phyloP scores from a whole-genome alignment of 2,329 filamentous ascomycete species.

The Scedosporium apiospermum region DNA sequence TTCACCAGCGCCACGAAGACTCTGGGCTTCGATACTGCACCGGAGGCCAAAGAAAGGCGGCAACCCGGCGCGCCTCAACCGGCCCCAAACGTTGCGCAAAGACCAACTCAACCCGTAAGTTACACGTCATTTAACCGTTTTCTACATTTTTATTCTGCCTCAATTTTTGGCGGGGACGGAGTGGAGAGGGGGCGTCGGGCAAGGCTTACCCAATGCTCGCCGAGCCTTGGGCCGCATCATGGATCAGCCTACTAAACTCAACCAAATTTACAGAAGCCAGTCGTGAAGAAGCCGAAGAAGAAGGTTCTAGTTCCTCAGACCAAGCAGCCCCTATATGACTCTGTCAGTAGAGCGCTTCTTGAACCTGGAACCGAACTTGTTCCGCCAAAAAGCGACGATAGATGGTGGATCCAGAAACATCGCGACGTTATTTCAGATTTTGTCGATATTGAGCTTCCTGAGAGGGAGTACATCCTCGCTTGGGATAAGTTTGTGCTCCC shows the following conservation, averaged over 20 bases:
- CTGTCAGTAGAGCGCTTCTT: conserved; percentile 43
- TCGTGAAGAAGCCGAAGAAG: background rate
- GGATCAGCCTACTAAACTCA: background rate
- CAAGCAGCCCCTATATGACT: conserved; percentile 45
- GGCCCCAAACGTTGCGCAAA: background rate
- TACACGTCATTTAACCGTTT: too few species aligned
- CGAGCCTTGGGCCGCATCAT: too few species aligned
- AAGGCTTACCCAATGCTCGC: too few species aligned
- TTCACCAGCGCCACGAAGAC: background rate
- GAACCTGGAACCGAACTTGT: conserved; percentile 36
- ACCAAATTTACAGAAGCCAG: background rate
- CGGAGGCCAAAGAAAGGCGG: background rate
- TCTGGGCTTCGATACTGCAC: background rate
- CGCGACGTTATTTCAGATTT: conserved; percentile 48
- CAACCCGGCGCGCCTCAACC: background rate
- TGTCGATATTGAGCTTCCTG: conserved; percentile 40
- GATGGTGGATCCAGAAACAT: conserved; percentile 51
- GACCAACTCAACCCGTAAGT: background rate
- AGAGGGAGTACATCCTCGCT: conserved; percentile 49
- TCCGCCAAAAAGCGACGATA: conserved; percentile 32
- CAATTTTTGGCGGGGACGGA: too few species aligned
- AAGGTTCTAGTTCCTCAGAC: conserved; percentile 36
- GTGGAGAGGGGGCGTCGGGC: background rate
- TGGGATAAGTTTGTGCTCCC: conserved; percentile 48
- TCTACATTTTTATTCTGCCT: too few species aligned